phyloP scores from a whole-genome alignment of 148 eudicot genomes.

The Rhododendron vialii region DNA sequence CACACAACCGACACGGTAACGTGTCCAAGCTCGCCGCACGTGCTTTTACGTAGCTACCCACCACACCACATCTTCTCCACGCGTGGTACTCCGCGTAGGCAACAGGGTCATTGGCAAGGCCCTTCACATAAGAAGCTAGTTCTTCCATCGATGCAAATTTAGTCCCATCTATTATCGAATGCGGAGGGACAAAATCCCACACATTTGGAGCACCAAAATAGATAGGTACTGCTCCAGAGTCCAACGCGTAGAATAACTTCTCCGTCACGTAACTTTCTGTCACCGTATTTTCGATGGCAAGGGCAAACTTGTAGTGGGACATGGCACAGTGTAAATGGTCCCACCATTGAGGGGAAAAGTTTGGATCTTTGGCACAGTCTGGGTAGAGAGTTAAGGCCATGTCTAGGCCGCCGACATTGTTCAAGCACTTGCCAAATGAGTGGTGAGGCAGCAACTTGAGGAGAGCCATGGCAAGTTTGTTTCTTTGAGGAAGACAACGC shows the following conservation, averaged over 20 bases:
- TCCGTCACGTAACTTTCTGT: slow-evolving; percentile 96
- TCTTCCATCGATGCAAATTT: slow-evolving; percentile 65
- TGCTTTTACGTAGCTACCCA: slow-evolving; percentile 63
- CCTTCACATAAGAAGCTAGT: slow-evolving; percentile 66
- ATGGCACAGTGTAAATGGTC: slow-evolving; percentile 95
- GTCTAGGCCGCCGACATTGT: slow-evolving; percentile 89
- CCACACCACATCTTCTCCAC: slow-evolving; percentile 93
- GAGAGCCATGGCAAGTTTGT: slow-evolving; percentile 58
- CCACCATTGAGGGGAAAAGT: slow-evolving; percentile 80
- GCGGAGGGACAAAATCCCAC: slow-evolving; percentile 86
- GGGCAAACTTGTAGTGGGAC: slow-evolving; percentile 94
- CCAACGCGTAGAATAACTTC: slow-evolving; percentile 84
- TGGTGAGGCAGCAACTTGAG: slow-evolving; percentile 70
- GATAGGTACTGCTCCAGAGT: slow-evolving; percentile 85
- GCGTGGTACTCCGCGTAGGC: slow-evolving; percentile 94
- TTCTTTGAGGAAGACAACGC: slow-evolving; percentile 77
- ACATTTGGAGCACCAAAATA: slow-evolving; percentile 97
- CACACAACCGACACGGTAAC: slow-evolving; percentile 82
- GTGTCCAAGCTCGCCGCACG: slow-evolving; percentile 82
- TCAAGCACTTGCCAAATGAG: slow-evolving; percentile 95
- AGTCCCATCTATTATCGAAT: slow-evolving; percentile 86
- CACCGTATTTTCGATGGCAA: slow-evolving; percentile 84
- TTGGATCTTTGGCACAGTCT: slow-evolving; percentile 53
- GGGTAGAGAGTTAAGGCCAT: slow-evolving; percentile 81
- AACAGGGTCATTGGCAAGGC: slow-evolving; percentile 73